phyloP scores from a whole-genome alignment of 2,329 filamentous ascomycete genomes.

The Trichoderma pleuroti region DNA sequence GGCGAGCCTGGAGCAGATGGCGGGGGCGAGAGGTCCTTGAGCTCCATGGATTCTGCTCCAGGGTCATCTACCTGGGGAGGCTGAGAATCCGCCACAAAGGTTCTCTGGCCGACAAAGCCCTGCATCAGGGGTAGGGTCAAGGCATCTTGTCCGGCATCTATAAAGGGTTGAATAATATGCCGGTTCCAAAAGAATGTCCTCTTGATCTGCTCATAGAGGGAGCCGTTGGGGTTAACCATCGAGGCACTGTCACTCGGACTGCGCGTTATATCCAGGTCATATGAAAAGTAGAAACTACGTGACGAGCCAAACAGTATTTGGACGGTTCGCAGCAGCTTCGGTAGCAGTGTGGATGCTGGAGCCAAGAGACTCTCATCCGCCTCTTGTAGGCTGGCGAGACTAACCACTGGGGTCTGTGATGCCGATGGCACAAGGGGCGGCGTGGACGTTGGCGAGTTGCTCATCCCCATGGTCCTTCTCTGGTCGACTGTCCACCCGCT shows the following conservation, averaged over 20 bases:
- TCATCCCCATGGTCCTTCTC: conserved; percentile 66
- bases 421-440: conserved; percentile 22
- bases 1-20: conserved; percentile 28
- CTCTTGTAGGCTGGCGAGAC: conserved; percentile 42
- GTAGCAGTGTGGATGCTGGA: conserved; percentile 56
- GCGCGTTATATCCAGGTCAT: conserved; percentile 87
- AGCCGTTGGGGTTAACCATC: conserved; percentile 32
- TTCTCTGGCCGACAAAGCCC: conserved; percentile 84
- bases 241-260: conserved; percentile 42
- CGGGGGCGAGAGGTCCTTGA: conserved; percentile 38
- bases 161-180: conserved; percentile 69
- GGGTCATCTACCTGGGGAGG: conserved; percentile 52
- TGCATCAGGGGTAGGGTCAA: conserved; percentile 83
- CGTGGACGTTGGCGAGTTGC: conserved; percentile 34
- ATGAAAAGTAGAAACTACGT: conserved; percentile 89
- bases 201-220: conserved; percentile 71
- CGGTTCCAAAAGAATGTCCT: conserved; percentile 88
- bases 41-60: conserved; percentile 45
- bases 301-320: conserved; percentile 80
- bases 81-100: conserved; percentile 68
- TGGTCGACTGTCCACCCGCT: conserved; percentile 75
- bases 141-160: conserved; percentile 65
- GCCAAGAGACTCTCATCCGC: conserved; percentile 20
- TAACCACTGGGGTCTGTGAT: conserved; percentile 21
- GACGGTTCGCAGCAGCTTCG: conserved; percentile 79